These are phyloP conservation scores for Cordyceps tenuipes DNA, from an alignment of 2,329 filamentous ascomycete species.

Conservation along the genomic window DNA sequence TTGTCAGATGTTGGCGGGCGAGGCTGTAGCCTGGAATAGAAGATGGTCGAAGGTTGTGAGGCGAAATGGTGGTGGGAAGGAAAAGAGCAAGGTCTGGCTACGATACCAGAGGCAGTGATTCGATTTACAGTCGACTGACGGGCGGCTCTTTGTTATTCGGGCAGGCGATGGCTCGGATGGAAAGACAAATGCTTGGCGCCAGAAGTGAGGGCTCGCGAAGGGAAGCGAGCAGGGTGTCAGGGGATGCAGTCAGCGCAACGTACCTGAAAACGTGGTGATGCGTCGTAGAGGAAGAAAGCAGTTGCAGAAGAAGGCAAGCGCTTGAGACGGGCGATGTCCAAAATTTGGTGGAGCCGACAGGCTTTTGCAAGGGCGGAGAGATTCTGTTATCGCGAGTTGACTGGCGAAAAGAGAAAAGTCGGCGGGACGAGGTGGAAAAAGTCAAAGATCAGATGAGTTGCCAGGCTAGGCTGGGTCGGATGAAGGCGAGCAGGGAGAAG, in stretches of 20 bases:
- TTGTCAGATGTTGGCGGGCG: not conserved
- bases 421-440: not conserved
- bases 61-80: not conserved
- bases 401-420: not conserved
- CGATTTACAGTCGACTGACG: not conserved
- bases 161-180: not conserved
- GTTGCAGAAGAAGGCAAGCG: not conserved
- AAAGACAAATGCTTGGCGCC: not conserved
- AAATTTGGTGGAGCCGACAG: not conserved
- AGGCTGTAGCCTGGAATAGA: not conserved
- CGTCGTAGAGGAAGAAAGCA: not conserved
- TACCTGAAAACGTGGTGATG: slow-evolving; percentile 1
- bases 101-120: not conserved
- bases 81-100: not conserved
- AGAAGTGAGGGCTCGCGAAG: not conserved
- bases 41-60: not conserved
- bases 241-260: not conserved
- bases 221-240: not conserved
- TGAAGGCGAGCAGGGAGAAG: not conserved
- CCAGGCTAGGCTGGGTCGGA: not conserved
- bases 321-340: not conserved
- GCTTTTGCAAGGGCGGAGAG: not conserved
- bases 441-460: not conserved
- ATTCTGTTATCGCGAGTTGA: not conserved
- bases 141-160: not conserved